Base-by-base conservation (phyloP, 352 stramenopile species). In the Blastocystis sp. region DNA sequence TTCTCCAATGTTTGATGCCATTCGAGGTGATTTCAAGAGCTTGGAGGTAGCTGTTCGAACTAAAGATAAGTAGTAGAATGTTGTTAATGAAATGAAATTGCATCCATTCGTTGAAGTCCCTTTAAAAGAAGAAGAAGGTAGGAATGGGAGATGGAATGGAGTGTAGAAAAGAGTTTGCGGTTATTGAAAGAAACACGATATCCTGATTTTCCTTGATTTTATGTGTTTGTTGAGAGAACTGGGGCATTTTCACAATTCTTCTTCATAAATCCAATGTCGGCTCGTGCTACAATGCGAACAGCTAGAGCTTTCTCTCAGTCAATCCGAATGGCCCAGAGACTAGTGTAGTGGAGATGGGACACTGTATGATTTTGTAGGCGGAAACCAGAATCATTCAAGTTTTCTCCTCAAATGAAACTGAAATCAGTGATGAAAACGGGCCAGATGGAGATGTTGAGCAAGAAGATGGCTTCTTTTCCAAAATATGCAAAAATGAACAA, bases 1-100 rank as follows among this genome's bases (percentile, higher is more conserved):
- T 33, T 62, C 40, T 22, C 78, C 78, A 58, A 89, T 89, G 78
- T 59, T 89, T 19, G 78, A 89, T 40, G 60, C 60, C 7, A 33
- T 89, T 11, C 66, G 35, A n/a, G 78, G 78, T 5, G 13, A 89
- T 17, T 79, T 42, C 22, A 3, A 78, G 60, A 22, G 15, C 51
- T 24, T 89, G 42, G 57, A 44, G 56, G 75, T 87, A 33, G 6
- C 22, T 42, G n/a, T 15, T 48, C 13, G 37, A 51, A 57, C 33
- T 22, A 51, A 7, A n/a, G 9, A 3, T 78, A 37, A 78, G 6
- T 6, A 35, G 37, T 53, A 78, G 53, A 40, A 84, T 24, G 73
- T 40, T 3, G 51, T 84, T 19, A 35, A 27, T 15, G 51, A 84
- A 13, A 37, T 84, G 73, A 84, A 84, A 57, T 24, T 33, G 64